Evolutionary conservation across 2,329 filamentous ascomycete genomes (phyloP).

Genomic region (Arthrobotrys entomopaga): DNA sequence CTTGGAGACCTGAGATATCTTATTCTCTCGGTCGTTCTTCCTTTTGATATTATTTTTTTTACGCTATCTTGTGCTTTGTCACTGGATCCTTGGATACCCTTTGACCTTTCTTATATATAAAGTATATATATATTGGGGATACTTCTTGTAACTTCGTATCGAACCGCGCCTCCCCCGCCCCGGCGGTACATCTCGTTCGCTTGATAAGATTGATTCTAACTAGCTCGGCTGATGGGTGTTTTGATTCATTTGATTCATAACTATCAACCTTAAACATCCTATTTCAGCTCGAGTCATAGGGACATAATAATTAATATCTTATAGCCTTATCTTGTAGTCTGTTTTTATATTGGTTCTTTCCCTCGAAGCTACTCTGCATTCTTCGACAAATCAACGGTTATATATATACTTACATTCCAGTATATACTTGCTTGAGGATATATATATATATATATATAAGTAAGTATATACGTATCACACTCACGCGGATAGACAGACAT

Average conservation of each 20-base stretch:
- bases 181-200: constrained; percentile 17
- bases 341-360: no score
- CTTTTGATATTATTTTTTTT: no score
- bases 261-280: neutral
- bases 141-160: neutral
- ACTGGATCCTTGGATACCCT: neutral
- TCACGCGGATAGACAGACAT: no score
- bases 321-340: no score
- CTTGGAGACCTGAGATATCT: no score
- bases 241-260: neutral
- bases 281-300: constrained; percentile 24
- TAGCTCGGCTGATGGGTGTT: constrained; percentile 5
- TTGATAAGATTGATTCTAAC: constrained; percentile 49
- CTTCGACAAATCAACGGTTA: neutral
- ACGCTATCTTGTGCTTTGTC: no score
- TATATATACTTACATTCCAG: no score
- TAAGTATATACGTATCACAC: no score
- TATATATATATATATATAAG: no score
- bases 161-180: neutral
- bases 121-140: neutral
- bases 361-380: neutral
- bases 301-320: neutral
- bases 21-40: no score
- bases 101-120: neutral
- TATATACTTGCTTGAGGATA: no score